phyloP scores from a whole-genome alignment of 2,329 filamentous ascomycete species.

The Fusarium foetens region DNA sequence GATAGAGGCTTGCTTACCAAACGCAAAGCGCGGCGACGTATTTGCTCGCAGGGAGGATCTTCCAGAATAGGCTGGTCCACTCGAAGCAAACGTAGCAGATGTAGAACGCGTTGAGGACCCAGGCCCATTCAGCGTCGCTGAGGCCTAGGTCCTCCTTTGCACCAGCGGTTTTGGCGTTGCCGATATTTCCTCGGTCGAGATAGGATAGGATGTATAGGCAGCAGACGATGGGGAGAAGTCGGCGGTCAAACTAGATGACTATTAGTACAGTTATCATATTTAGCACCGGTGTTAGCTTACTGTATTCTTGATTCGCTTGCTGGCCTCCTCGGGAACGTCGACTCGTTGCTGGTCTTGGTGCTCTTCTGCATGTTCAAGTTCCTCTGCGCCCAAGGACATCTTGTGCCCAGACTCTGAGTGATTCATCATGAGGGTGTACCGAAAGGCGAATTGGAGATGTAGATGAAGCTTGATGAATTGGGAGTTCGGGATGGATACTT shows the following conservation, averaged over 20 bases:
- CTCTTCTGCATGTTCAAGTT: not conserved
- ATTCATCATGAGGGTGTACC: not conserved
- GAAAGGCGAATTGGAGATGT: not conserved
- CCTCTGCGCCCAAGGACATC: not conserved
- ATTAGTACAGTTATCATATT: not conserved
- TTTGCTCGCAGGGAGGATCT: constrained; percentile 22
- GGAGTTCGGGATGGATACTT: not conserved
- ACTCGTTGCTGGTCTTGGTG: not conserved
- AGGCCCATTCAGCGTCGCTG: constrained; percentile 17
- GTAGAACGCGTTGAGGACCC: constrained; percentile 36
- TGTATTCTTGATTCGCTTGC: not conserved
- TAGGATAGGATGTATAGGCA: constrained; percentile 32
- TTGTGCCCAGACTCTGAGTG: not conserved
- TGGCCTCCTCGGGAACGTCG: not conserved
- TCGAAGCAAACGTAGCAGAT: constrained; percentile 31
- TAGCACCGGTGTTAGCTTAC: not conserved
- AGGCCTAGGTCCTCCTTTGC: constrained; percentile 10
- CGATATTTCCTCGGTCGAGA: constrained; percentile 31
- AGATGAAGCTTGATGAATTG: not conserved
- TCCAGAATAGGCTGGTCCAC: constrained; percentile 31
- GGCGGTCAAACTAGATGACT: constrained; percentile 17
- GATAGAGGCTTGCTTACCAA: not conserved
- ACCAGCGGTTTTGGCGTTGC: constrained; percentile 31
- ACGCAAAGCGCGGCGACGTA: constrained; percentile 29
- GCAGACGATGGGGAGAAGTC: constrained; percentile 23